Conservation (phyloP, 75 land plant species). For the Selaginella moellendorffii region DNA sequence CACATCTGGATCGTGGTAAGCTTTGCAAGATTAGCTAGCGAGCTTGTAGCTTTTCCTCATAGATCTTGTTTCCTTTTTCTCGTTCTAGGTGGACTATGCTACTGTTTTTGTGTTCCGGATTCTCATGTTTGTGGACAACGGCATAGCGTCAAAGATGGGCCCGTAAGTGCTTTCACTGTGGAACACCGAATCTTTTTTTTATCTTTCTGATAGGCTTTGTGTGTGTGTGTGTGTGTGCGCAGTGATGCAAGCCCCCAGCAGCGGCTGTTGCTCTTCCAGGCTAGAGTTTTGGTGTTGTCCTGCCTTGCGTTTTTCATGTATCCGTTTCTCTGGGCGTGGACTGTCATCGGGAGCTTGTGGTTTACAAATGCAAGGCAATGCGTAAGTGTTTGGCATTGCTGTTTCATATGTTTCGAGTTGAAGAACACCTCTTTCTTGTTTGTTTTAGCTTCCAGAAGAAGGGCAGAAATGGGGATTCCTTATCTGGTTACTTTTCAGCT, state of each 20-base stretch:
- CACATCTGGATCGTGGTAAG: conserved; percentile 77
- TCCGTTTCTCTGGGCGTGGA: conserved; percentile 93
- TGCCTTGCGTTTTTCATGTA: conserved; percentile 50
- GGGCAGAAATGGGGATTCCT: conserved; percentile 97
- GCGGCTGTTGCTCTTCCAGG: conserved; percentile 56
- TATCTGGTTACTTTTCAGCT: conserved; percentile 88
- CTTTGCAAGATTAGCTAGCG: background rate
- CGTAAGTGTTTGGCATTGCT: conserved; percentile 37
- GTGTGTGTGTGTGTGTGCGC: background rate
- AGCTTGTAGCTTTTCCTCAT: background rate
- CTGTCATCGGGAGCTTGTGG: conserved; percentile 83
- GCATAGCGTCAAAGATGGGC: conserved; percentile 89
- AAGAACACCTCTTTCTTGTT: background rate
- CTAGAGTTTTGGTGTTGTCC: conserved; percentile 62
- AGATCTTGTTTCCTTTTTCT: conserved; percentile 6
- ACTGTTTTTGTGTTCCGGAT: conserved; percentile 79
- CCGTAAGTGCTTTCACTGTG: conserved; percentile 40
- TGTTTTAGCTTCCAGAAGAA: conserved; percentile 59
- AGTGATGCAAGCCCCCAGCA: conserved; percentile 67
- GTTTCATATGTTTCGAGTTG: background rate
- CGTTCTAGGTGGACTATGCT: conserved; percentile 78
- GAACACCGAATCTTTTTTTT: background rate
- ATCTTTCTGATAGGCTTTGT: background rate
- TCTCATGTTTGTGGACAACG: conserved; percentile 93
- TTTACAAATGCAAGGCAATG: conserved; percentile 61